Conservation (phyloP, 768 basidiomycete species). For the Lactarius hatsudake region DNA sequence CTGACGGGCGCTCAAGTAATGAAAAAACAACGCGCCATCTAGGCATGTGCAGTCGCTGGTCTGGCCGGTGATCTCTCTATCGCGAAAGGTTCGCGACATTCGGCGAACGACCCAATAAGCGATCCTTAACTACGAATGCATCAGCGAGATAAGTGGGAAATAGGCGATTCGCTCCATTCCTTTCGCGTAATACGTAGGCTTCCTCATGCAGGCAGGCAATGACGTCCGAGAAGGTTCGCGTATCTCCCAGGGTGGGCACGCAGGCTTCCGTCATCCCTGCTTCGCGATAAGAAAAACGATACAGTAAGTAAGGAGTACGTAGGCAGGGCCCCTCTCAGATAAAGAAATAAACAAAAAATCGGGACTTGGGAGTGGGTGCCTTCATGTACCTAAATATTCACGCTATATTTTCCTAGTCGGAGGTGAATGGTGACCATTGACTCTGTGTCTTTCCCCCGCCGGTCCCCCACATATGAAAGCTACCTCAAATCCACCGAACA, state of each 20-base stretch:
- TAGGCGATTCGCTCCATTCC: conserved; percentile 12
- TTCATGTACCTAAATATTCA: conserved; percentile 8
- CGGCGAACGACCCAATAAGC: conserved; percentile 1
- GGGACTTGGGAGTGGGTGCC: neutral
- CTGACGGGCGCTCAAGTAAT: neutral
- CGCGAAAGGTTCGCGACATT: conserved; percentile 8
- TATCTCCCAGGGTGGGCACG: conserved; percentile 9
- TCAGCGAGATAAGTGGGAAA: conserved; percentile 13
- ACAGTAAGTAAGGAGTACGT: neutral
- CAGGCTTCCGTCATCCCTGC: conserved; percentile 5
- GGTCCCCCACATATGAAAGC: neutral
- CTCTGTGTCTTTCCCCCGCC: neutral
- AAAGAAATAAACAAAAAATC: too few relatives aligned
- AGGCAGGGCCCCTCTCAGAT: neutral
- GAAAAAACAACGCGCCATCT: neutral
- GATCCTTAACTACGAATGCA: neutral
- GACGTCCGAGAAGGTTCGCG: conserved; percentile 15
- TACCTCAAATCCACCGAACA: neutral
- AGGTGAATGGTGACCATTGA: neutral
- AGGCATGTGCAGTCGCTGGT: neutral
- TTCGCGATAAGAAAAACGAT: conserved; percentile 22
- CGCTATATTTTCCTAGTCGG: neutral
- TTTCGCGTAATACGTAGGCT: conserved; percentile 14
- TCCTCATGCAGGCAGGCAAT: neutral
- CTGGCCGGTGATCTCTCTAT: neutral